Evolutionary conservation across 805 yeast species (phyloP).

Genomic region (Babjeviella inositovora): DNA sequence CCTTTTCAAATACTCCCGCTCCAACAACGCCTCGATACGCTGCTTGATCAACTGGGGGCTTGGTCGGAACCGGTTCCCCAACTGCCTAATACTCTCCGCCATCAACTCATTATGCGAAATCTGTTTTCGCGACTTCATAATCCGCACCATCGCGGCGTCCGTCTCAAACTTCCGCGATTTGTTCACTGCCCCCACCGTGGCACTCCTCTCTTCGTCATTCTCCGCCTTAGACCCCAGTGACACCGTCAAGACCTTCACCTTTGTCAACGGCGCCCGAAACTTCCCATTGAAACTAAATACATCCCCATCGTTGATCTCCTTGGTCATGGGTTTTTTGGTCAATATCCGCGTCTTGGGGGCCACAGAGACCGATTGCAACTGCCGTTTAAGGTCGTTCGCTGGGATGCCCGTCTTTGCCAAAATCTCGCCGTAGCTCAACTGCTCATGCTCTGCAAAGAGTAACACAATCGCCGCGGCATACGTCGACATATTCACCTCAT

Average conservation of each 20-base stretch:
- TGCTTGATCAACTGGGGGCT: conserved; percentile 50
- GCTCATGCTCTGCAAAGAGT: conserved; percentile 45
- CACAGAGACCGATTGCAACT: conserved; percentile 69
- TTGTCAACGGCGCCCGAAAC: conserved; percentile 51
- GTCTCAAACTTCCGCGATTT: conserved; percentile 52
- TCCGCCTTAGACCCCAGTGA: conserved; percentile 27
- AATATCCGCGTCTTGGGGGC: conserved; percentile 72
- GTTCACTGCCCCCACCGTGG: conserved; percentile 37
- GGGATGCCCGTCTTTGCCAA: conserved; percentile 56
- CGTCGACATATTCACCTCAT: conserved; percentile 69
- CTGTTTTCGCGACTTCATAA: conserved; percentile 64
- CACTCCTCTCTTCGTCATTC: conserved; percentile 32
- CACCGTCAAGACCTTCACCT: conserved; percentile 64
- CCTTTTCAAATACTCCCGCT: conserved; percentile 68
- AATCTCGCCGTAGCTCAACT: conserved; percentile 47
- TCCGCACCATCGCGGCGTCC: conserved; percentile 78
- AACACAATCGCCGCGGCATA: conserved; percentile 67
- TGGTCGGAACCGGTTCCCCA: conserved; percentile 53
- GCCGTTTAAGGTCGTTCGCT: conserved; percentile 53
- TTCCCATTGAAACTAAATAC: conserved; percentile 48
- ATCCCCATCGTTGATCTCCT: conserved; percentile 49
- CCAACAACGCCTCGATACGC: conserved; percentile 60
- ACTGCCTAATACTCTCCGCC: conserved; percentile 44
- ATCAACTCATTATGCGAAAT: conserved; percentile 49
- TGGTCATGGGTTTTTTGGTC: conserved; percentile 59